phyloP scores from a whole-genome alignment of 495 filamentous ascomycete species.

The Daldinia loculata region DNA sequence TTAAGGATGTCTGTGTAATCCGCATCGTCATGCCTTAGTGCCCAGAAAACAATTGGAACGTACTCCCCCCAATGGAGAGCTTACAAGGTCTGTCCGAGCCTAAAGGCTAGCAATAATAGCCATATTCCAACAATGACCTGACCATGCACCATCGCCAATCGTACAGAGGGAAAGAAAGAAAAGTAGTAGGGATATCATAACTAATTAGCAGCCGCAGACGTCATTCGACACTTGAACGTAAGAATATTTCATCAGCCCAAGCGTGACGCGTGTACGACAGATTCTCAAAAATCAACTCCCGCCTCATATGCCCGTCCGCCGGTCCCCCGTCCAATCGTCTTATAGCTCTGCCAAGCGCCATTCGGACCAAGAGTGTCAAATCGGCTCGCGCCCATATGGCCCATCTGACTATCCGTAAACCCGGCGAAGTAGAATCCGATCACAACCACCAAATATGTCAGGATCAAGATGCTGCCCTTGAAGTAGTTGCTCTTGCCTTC shows the following conservation, averaged over 20 bases:
- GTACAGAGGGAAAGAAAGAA: constrained; percentile 4
- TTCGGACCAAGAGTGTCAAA: constrained; percentile 72
- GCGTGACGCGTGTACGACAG: not conserved
- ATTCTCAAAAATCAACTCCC: constrained; percentile 36
- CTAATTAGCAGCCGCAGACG: constrained; percentile 4
- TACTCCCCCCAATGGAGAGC: not conserved
- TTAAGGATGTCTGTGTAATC: constrained; percentile 27
- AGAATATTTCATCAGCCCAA: not conserved
- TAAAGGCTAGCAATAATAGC: not conserved
- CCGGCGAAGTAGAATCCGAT: constrained; percentile 91
- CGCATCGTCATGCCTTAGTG: constrained; percentile 5
- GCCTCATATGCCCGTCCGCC: constrained; percentile 40
- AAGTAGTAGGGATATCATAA: constrained; percentile 38
- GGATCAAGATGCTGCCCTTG: constrained; percentile 90
- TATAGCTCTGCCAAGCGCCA: constrained; percentile 60
- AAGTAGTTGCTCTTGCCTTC: constrained; percentile 97
- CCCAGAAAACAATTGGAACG: not conserved
- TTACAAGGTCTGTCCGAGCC: not conserved
- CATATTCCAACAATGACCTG: constrained; percentile 23
- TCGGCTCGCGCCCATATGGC: constrained; percentile 67
- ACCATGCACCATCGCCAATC: constrained; percentile 11
- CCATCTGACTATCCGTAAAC: constrained; percentile 63
- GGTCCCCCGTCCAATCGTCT: constrained; percentile 59
- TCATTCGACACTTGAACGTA: not conserved
- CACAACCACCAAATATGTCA: constrained; percentile 92